A percentile compares a stretch with the other conserved stretches of the same genome.
These are phyloP conservation scores for Cordyceps fumosorosea DNA, from an alignment of 2,329 filamentous ascomycete genomes.

Conservation along the genomic window DNA sequence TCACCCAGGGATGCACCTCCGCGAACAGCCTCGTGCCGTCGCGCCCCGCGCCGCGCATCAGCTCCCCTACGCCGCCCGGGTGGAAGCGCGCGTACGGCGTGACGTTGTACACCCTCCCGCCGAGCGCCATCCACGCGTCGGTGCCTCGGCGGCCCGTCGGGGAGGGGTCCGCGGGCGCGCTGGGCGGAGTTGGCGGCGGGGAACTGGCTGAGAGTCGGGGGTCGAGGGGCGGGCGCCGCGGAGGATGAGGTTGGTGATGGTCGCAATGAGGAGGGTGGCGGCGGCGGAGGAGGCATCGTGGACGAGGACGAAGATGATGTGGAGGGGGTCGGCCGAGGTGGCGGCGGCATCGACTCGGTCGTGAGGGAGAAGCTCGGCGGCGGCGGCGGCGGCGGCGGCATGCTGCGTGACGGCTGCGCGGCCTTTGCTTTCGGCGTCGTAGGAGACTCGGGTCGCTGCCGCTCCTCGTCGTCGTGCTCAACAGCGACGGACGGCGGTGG, in stretches of 20 bases:
- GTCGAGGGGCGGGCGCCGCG: conserved; percentile 25
- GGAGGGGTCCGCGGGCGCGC: conserved; percentile 37
- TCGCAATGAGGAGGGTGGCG: conserved; percentile 14
- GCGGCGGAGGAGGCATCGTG: conserved; percentile 13
- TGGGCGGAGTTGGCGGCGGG: conserved; percentile 47
- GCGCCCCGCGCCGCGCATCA: conserved; percentile 55
- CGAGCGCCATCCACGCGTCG: conserved; percentile 85
- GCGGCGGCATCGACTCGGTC: conserved; percentile 14
- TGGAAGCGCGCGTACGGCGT: conserved; percentile 86
- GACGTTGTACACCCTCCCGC: conserved; percentile 91
- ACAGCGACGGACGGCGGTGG: conserved; percentile 17
- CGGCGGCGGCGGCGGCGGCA: conserved; percentile 23
- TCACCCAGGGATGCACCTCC: conserved; percentile 65
- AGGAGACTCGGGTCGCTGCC: not conserved
- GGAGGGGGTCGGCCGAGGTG: not conserved
- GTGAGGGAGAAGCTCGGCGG: conserved; percentile 40
- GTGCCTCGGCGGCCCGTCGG: conserved; percentile 72
- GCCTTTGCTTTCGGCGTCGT: conserved; percentile 22
- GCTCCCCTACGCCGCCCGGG: conserved; percentile 74
- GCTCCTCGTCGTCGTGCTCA: not conserved
- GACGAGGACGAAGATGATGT: conserved; percentile 2
- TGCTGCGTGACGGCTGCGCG: conserved; percentile 36
- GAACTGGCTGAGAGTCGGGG: conserved; percentile 36
- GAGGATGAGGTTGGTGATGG: conserved; percentile 12
- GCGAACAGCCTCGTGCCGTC: conserved; percentile 59